Evolutionary conservation across 495 filamentous ascomycete genomes (phyloP).

Genomic region (Lichina pygmaea): DNA sequence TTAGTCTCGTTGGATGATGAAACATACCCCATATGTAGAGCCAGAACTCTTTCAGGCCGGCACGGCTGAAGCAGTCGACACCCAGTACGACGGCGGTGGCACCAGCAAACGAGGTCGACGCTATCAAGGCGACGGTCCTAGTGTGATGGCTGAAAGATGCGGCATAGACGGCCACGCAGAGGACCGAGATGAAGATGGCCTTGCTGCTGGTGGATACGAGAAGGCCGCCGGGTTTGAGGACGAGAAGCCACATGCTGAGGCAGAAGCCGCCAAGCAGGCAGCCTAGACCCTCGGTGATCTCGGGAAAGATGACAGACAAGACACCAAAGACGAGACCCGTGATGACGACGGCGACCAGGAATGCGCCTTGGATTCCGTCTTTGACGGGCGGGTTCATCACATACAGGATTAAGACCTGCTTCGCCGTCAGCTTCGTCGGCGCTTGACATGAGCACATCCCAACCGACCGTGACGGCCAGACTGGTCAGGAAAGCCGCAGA

Average conservation of each 20-base stretch:
- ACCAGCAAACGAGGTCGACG: conserved; percentile 50
- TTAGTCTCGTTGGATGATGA: not conserved
- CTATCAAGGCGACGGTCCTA: conserved; percentile 48
- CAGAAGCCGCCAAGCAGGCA: conserved; percentile 34
- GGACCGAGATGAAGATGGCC: conserved; percentile 45
- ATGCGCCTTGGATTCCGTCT: conserved; percentile 61
- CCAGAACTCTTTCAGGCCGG: conserved; percentile 90
- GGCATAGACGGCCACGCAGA: conserved; percentile 37
- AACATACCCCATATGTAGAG: conserved; percentile 64
- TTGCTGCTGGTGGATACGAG: conserved; percentile 31
- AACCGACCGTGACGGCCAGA: conserved; percentile 36
- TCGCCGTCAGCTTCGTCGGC: not conserved
- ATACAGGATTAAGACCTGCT: conserved; percentile 55
- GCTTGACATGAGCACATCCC: conserved; percentile 4
- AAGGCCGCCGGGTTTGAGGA: conserved; percentile 50
- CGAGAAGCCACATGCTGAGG: conserved; percentile 23
- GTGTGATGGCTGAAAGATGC: conserved; percentile 62
- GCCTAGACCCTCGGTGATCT: conserved; percentile 65
- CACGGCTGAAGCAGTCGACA: conserved; percentile 74
- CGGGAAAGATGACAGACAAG: conserved; percentile 50
- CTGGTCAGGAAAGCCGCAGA: conserved; percentile 48
- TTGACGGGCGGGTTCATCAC: conserved; percentile 62
- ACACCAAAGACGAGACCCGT: conserved; percentile 57
- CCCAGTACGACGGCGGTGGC: conserved; percentile 55
- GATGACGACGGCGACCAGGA: conserved; percentile 53